Percentiles rank a stretch among this genome's conserved stretches.
phyloP scores from a whole-genome alignment of 164 flowering plant genomes.

The Vitis riparia region DNA sequence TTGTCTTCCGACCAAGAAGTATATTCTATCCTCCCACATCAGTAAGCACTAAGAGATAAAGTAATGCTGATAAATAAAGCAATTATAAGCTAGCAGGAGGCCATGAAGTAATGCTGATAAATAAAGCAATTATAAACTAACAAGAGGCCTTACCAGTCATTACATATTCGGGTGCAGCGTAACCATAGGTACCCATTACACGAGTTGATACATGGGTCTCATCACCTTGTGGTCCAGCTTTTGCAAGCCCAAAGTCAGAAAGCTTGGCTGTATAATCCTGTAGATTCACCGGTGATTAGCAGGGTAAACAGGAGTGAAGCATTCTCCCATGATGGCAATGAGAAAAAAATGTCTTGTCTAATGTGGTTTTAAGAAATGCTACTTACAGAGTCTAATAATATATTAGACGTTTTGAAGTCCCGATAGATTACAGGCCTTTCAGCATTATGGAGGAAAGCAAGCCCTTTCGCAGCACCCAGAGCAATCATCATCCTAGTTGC shows the following conservation, averaged over 20 bases:
- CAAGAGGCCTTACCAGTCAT: constrained; percentile 71
- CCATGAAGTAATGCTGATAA: background rate
- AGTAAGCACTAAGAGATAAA: background rate
- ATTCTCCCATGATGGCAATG: too few relatives aligned
- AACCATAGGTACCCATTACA: constrained; percentile 97
- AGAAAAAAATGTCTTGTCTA: background rate
- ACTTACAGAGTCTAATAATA: constrained; percentile 89
- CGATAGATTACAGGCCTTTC: constrained; percentile 95
- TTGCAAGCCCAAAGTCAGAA: constrained; percentile 97
- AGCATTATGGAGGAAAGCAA: constrained; percentile 96
- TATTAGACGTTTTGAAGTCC: constrained; percentile 96
- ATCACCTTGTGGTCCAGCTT: constrained; percentile 97
- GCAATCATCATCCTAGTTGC: constrained; percentile 96
- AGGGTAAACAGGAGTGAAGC: constrained; percentile 5
- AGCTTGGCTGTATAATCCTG: constrained; percentile 95
- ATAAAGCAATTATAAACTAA: background rate
- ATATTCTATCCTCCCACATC: too few relatives aligned
- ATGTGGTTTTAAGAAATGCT: background rate
- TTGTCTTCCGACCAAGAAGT: too few relatives aligned
- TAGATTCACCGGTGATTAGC: constrained; percentile 7
- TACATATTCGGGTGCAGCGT: constrained; percentile 98
- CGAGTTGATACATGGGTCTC: constrained; percentile 96
- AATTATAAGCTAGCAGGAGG: background rate
- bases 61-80: background rate
- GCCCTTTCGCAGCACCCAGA: constrained; percentile 99